phyloP scores from a whole-genome alignment of 768 basidiomycete genomes.

The Naganishia antarctica region DNA sequence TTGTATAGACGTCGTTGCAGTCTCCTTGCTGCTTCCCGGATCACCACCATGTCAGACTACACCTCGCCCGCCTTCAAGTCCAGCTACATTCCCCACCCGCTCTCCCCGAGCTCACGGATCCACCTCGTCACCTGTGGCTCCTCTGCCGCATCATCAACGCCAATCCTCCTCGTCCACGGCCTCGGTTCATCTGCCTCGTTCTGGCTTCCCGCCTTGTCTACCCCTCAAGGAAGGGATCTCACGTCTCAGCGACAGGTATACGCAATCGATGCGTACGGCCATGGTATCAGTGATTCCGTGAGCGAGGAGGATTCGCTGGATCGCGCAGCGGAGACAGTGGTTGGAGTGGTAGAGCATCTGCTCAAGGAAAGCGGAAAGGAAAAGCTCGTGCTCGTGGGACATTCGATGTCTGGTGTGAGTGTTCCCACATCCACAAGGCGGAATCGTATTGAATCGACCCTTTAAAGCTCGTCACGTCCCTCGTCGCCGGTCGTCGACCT shows the following conservation, averaged over 20 bases:
- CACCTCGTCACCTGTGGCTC: slow-evolving; percentile 11
- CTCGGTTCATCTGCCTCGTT: slow-evolving; percentile 24
- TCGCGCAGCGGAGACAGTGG: slow-evolving; percentile 2
- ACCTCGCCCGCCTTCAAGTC: slow-evolving; percentile 18
- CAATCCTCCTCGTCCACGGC: slow-evolving; percentile 22
- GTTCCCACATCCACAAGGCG: background rate
- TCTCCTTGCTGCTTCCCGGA: background rate
- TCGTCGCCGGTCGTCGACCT: slow-evolving; percentile 1
- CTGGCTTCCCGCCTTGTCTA: slow-evolving; percentile 14
- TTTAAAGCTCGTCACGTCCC: slow-evolving; percentile 9
- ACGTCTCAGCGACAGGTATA: background rate
- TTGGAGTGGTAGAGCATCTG: slow-evolving; percentile 17
- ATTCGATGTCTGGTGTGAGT: slow-evolving; percentile 27
- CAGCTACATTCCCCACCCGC: slow-evolving; percentile 9
- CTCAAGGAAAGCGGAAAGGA: background rate
- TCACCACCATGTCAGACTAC: slow-evolving; percentile 13
- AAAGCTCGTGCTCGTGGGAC: slow-evolving; percentile 12
- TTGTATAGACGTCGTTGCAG: background rate
- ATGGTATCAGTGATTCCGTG: slow-evolving; percentile 18
- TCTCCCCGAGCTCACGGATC: background rate
- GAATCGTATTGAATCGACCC: background rate
- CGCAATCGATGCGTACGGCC: slow-evolving; percentile 22
- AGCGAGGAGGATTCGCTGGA: background rate
- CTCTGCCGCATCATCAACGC: background rate
- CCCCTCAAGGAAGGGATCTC: background rate